Evolutionary conservation across 2,329 filamentous ascomycete genomes (phyloP), one percentile per base, ranked within the genome.

Genomic region (Sclerotinia nivalis): DNA sequence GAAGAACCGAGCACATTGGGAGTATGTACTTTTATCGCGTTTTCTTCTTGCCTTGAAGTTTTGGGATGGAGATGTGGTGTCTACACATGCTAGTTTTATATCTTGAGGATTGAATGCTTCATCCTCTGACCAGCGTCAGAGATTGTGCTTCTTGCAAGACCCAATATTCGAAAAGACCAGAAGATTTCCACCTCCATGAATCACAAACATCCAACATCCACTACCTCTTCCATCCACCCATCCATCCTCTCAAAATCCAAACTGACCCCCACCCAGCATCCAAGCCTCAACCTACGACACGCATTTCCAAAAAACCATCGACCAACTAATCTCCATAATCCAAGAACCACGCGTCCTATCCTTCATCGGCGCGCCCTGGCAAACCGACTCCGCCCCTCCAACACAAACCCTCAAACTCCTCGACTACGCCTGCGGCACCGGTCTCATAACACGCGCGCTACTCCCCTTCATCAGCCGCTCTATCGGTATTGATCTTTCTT

Each of bases 361-460:
- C 66, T 91, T 91, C 82, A 85, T 92, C 70, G 88, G 87, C 55
- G 84, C 87, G 34, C 82, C 86, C 68, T 89, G 87, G 81, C 79
- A 80, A 20, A 43, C 37, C 6, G 64, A 66, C 1, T 31, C 64
- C 37, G 47, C 55, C 6, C 28, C 34, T 2, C 55, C 25, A 31
- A 9, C 37, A 2, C 37, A 43, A 10, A 40, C 47, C 4, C 8
- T 40, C 37, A 67, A 64, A 37, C 80, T 93, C 28, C 82, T 93
- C 2, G 91, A 94, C 77, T 94, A 93, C 79, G 91, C 91, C 22
- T 93, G 91, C 76, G 91, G 91, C 12, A 89, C 89, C 8, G 90
- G 90, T 2, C 79, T 87, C 68, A 55, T 69, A n/a, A 69, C 66
- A 0, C 45, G 66, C 20, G 47, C 87, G 20, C 82, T 91, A 20